Base-by-base conservation (phyloP, 345 rosid genomes). In the Corchorus olitorius region DNA sequence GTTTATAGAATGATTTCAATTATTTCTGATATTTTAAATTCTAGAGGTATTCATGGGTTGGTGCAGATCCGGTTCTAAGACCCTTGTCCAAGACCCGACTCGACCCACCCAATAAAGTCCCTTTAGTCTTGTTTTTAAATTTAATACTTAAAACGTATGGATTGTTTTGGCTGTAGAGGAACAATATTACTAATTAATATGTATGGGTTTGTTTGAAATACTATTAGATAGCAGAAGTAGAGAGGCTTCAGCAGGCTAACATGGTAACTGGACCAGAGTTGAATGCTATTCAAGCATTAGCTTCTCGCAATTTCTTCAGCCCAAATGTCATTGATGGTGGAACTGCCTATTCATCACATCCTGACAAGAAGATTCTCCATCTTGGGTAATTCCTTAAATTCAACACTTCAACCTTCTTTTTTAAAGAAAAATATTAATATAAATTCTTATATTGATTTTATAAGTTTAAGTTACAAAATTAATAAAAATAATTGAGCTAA, bases 331-430 rank as follows among this genome's bases (percentile, higher is more conserved):
- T 95, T 52, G 91, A 87, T 3, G 78, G 75, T 43, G 87, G 79
- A 61, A 65, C 79, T 65, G 64, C 86, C 16, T 92, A 86, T 87
- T 86, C 94, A 4, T 86, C 94, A 4, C 88, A 83, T 53, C 80
- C 88, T 0, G 96, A 90, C 86, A 93, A 90, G 89, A 95, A 91
- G 83, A 81, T 85, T 6, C 94, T 92, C 74, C 93, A 93, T 84
- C 97, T 93, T 56, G 98, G 98, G 87, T 95, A 75, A 8, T 13
- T 72, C 19, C 16, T 9, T 37, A 0, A 39, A 4, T 39, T 66
- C 43, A 4, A 27, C 27, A 27, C 27, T 27, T 27, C 27, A 27
- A 0, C 27, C 27, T 27, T 27, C 27, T 27, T 27, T 27, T 27
- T 27, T 27, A 27, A 0, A 27, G 27, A 27, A 27, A 27, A 27